Conservation (phyloP, 306 rosid species). For the Castanopsis chinensis region DNA sequence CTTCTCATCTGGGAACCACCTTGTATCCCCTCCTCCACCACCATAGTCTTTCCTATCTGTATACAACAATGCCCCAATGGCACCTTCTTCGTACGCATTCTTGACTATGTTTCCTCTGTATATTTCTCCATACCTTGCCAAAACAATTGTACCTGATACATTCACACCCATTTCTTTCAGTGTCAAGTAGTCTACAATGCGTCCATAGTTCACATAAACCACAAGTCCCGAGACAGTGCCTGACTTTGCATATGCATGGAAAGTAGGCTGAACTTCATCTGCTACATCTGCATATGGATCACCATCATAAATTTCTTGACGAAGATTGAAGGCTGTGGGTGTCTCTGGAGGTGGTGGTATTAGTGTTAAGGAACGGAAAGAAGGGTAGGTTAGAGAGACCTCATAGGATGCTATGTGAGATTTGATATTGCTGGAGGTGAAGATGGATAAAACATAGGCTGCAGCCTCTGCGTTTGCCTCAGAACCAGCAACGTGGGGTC, state of each 20-base stretch:
- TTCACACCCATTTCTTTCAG: slow-evolving; percentile 42
- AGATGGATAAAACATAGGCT: slow-evolving; percentile 40
- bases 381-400: slow-evolving; percentile 50
- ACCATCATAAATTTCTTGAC: slow-evolving; percentile 42
- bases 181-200: slow-evolving; percentile 51
- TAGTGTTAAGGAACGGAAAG: slow-evolving; percentile 41
- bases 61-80: slow-evolving; percentile 55
- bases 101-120: slow-evolving; percentile 60
- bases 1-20: slow-evolving; percentile 59
- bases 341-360: slow-evolving; percentile 35
- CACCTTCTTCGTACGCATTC: slow-evolving; percentile 55
- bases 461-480: slow-evolving; percentile 68
- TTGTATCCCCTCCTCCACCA: slow-evolving; percentile 39
- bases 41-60: slow-evolving; percentile 66
- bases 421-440: slow-evolving; percentile 37
- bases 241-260: slow-evolving; percentile 71
- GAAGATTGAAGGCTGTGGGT: slow-evolving; percentile 29
- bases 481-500: slow-evolving; percentile 64
- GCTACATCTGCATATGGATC: slow-evolving; percentile 61
- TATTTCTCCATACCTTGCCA: slow-evolving; percentile 57
- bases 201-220: slow-evolving; percentile 59
- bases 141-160: slow-evolving; percentile 43
- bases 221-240: slow-evolving; percentile 45
- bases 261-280: slow-evolving; percentile 45
- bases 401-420: slow-evolving; percentile 50